Conservation (phyloP, 1,139 yeast species). For the Saccharomyces uvarum region DNA sequence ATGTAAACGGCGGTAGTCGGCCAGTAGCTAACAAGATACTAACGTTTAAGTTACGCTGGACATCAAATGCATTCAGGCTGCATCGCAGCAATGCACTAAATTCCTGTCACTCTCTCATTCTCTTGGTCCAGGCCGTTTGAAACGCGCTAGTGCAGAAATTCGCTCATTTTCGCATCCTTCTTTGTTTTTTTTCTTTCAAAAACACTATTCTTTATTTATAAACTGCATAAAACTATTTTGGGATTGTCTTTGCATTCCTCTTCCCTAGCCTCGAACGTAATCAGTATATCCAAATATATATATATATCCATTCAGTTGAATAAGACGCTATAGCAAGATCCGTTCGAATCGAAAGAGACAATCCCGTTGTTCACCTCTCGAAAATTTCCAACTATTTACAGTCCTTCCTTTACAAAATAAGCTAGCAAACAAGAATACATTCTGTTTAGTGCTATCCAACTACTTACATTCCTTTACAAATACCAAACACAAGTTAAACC, state of each 20-base stretch:
- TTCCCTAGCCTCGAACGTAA: not conserved
- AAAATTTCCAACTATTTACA: not conserved
- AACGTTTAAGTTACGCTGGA: not conserved
- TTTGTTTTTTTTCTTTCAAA: not conserved
- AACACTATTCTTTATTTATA: not conserved
- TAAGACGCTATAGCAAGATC: not conserved
- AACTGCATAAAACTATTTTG: not conserved
- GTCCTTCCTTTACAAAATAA: not conserved
- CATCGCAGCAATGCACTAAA: not conserved
- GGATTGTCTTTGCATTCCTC: not conserved
- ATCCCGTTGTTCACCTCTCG: not conserved
- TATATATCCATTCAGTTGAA: not conserved
- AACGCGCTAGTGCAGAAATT: not conserved
- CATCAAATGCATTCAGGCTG: not conserved
- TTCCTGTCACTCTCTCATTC: not conserved
- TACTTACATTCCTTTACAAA: conserved; percentile 14
- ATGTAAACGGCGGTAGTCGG: not conserved
- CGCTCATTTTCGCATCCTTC: not conserved
- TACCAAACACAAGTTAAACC: not conserved
- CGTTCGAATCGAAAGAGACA: not conserved
- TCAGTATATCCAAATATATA: not conserved
- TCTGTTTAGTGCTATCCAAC: conserved; percentile 6
- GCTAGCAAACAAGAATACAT: not conserved
- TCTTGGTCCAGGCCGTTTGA: not conserved
- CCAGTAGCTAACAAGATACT: not conserved